These are phyloP conservation scores for Geoglossum glabrum DNA, from an alignment of 495 filamentous ascomycete species.

Conservation along the genomic window DNA sequence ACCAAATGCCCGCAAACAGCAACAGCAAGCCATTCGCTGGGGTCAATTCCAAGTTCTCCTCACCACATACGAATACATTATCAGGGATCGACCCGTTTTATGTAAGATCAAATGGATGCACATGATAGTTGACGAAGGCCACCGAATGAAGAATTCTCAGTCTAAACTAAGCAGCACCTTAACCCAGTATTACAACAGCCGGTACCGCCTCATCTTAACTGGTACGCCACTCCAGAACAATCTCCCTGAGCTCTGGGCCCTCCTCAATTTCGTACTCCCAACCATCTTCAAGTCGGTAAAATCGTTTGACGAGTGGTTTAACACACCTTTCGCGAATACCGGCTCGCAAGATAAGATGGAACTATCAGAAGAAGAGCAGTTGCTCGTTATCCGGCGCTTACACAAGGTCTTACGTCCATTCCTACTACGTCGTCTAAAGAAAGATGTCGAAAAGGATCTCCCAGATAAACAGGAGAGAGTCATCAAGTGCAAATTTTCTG, in stretches of 20 bases:
- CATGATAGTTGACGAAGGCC: slow-evolving; percentile 99
- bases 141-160: slow-evolving; percentile 98
- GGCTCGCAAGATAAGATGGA: slow-evolving; percentile 97
- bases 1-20: slow-evolving; percentile 68
- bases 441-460: slow-evolving; percentile 95
- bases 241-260: slow-evolving; percentile 82
- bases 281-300: slow-evolving; percentile 99
- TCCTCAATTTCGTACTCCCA: slow-evolving; percentile 93
- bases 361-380: slow-evolving; percentile 94
- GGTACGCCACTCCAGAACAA: slow-evolving; percentile 97
- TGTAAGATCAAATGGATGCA: slow-evolving; percentile 98
- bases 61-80: slow-evolving; percentile 98
- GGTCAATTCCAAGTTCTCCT: slow-evolving; percentile 89
- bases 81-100: slow-evolving; percentile 86
- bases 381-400: slow-evolving; percentile 92
- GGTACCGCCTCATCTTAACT: slow-evolving; percentile 89
- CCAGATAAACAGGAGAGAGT: slow-evolving; percentile 98
- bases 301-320: slow-evolving; percentile 99
- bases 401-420: slow-evolving; percentile 97
- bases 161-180: slow-evolving; percentile 92
- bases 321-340: slow-evolving; percentile 96
- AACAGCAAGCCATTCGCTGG: slow-evolving; percentile 84
- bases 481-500: slow-evolving; percentile 96
- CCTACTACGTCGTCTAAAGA: slow-evolving; percentile 94
- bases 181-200: slow-evolving; percentile 81